A percentile compares a stretch with the other conserved stretches of the same genome.
These are phyloP conservation scores for Penicillium cosmopolitanum DNA, from an alignment of 495 filamentous ascomycete genomes.

Conservation along the genomic window DNA sequence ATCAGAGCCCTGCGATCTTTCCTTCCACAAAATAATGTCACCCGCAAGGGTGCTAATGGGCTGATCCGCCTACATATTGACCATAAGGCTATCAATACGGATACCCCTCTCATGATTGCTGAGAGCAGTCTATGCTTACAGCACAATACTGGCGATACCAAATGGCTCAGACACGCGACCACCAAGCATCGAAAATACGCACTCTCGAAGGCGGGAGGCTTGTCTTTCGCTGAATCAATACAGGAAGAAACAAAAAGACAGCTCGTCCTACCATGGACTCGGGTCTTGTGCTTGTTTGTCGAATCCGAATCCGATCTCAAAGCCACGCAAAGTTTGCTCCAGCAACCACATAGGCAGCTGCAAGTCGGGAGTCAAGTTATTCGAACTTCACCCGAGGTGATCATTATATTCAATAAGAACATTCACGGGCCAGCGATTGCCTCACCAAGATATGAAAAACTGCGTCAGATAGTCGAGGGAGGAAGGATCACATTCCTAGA, in stretches of 20 bases:
- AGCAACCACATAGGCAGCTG: slow-evolving; percentile 6
- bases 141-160: background rate
- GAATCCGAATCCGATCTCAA: background rate
- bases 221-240: too few species aligned
- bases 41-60: background rate
- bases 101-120: background rate
- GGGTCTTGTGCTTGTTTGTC: slow-evolving; percentile 10
- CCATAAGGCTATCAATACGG: background rate
- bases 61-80: background rate
- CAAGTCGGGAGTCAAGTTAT: slow-evolving; percentile 10
- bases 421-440: background rate
- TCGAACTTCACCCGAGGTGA: slow-evolving; percentile 1
- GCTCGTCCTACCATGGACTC: slow-evolving; percentile 7
- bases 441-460: background rate
- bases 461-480: background rate
- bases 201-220: background rate
- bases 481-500: slow-evolving; percentile 5
- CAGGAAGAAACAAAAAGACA: slow-evolving; percentile 15
- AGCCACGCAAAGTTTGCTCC: slow-evolving; percentile 5
- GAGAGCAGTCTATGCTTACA: background rate
- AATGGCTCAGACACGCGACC: background rate
- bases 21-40: background rate
- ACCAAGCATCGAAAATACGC: slow-evolving; percentile 10
- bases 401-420: slow-evolving; percentile 14
- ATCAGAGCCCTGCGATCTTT: background rate